Conservation (phyloP, 495 filamentous ascomycete genomes). For the Cercophora samala region DNA sequence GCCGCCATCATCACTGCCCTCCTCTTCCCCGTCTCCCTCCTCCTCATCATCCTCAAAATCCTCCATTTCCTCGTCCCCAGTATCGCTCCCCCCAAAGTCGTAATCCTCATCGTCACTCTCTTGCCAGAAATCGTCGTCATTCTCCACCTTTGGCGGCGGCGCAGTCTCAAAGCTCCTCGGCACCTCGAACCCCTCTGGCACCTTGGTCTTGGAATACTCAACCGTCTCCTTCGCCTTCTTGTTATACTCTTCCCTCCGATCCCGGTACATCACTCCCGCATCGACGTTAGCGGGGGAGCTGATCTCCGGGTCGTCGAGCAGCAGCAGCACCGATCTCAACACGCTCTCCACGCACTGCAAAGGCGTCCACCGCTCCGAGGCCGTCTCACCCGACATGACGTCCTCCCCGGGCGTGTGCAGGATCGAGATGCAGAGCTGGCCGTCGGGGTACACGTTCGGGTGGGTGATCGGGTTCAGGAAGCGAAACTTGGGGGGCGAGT, state of each 20-base stretch:
- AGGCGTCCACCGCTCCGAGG: conserved; percentile 87
- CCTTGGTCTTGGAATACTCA: conserved; percentile 68
- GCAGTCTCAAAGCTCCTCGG: conserved; percentile 63
- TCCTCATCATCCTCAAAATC: conserved; percentile 48
- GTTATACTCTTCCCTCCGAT: conserved; percentile 65
- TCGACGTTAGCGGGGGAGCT: conserved; percentile 94
- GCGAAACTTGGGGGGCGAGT: conserved; percentile 84
- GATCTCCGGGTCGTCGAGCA: conserved; percentile 91
- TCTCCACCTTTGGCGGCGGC: conserved; percentile 62
- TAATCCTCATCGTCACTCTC: conserved; percentile 80
- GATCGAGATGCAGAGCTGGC: conserved; percentile 93
- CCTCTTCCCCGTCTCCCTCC: conserved; percentile 30
- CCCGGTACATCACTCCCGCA: conserved; percentile 80
- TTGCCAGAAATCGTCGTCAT: conserved; percentile 79
- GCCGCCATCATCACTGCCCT: conserved; percentile 15
- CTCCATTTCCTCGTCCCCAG: conserved; percentile 55
- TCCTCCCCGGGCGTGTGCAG: conserved; percentile 90
- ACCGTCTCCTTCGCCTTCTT: conserved; percentile 64
- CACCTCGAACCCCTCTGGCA: conserved; percentile 81
- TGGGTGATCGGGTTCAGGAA: conserved; percentile 79
- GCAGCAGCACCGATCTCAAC: conserved; percentile 84
- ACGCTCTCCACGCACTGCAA: conserved; percentile 92
- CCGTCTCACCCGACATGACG: conserved; percentile 82
- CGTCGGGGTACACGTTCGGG: conserved; percentile 90
- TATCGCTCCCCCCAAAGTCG: conserved; percentile 71